Base-by-base conservation (phyloP, 2,329 filamentous ascomycete genomes). In the Chrysoporthe puriensis region DNA sequence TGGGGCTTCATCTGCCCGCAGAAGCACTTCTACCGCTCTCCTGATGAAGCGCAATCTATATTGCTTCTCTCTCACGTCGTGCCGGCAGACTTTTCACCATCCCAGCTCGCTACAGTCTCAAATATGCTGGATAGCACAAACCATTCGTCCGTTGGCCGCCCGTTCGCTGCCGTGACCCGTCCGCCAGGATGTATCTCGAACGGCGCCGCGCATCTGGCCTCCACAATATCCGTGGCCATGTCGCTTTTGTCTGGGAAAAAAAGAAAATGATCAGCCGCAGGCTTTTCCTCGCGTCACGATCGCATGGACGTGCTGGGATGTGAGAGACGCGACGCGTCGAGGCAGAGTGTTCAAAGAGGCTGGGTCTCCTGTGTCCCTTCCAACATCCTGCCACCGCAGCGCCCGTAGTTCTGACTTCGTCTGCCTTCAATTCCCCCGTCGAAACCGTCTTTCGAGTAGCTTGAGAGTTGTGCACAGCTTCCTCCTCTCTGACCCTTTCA, bases 231-330 rank as follows among this genome's bases (percentile, higher is more conserved):
- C 50, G 1, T 26, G 36, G 36, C 36, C 36, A 40, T 40, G 36
- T 40, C 36, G 5, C 36, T 40, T 40, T 40, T 40, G 6, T 40
- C 9, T 9, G 9, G 36, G 9, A 40, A 40, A 9, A 11, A 7
- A n/a, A 54, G 9, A 40, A 40, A 9, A 11, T 21, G 50, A 54
- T n/a, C 50, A 54, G 50, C 50, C 50, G 57, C 44, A n/a, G 26
- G 36, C 36, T 43, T 40, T 44, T 44, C 43, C 43, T 44, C 57
- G 57, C 44, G 57, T 60, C 57, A 21, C 43, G 57, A 43, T 60
- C 57, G 57, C 26, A 40, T 21, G 2, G 57, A 14, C 42, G 3
- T 40, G 9, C 36, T 40, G 36, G 36, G 36, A 40, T 40, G 36
- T 40, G 36, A 3, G 42, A 36, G 57, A 44, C 57, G 40, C 26